Percentiles rank a stretch among this genome's conserved stretches.
Evolutionary conservation across 331 rosid species (phyloP).

Genomic region (Saraca asoca): DNA sequence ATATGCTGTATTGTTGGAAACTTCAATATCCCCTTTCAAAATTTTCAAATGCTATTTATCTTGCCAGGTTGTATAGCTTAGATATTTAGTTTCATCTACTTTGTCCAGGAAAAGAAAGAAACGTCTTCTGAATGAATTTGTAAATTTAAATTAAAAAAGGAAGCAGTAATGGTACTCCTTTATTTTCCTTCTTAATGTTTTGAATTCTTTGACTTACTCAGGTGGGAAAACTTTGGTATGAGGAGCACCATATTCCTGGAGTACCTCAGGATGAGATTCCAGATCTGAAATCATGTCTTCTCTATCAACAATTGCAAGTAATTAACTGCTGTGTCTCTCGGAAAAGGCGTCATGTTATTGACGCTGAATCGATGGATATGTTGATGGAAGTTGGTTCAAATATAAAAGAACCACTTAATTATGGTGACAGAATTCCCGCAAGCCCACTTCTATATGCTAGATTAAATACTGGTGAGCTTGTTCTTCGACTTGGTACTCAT

Average conservation of each 20-base stretch:
- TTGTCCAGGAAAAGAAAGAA: slow-evolving; percentile 27
- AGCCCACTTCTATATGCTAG: slow-evolving; percentile 71
- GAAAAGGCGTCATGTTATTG: slow-evolving; percentile 68
- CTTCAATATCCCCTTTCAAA: slow-evolving; percentile 17
- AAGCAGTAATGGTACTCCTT: slow-evolving; percentile 24
- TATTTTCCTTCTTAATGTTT: slow-evolving; percentile 26
- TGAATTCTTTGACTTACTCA: slow-evolving; percentile 46
- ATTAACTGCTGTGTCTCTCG: slow-evolving; percentile 91
- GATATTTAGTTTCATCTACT: background rate
- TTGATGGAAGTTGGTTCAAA: slow-evolving; percentile 62
- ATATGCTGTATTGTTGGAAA: slow-evolving; percentile 10
- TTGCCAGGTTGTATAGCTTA: slow-evolving; percentile 25
- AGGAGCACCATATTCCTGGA: slow-evolving; percentile 64
- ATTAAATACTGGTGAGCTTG: slow-evolving; percentile 70
- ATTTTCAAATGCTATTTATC: slow-evolving; percentile 7
- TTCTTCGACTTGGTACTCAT: slow-evolving; percentile 84
- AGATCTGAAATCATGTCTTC: slow-evolving; percentile 83
- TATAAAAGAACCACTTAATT: slow-evolving; percentile 43
- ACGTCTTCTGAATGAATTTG: background rate
- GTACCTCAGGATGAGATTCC: slow-evolving; percentile 85
- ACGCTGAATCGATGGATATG: slow-evolving; percentile 71
- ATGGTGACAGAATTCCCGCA: slow-evolving; percentile 39
- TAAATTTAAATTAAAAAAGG: background rate
- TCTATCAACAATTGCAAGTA: slow-evolving; percentile 86
- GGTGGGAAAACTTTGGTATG: slow-evolving; percentile 83